Percentiles rank a stretch among this genome's conserved stretches.
Evolutionary conservation across 139 green algal species (phyloP).

Genomic region (Medakamo hakoo): DNA sequence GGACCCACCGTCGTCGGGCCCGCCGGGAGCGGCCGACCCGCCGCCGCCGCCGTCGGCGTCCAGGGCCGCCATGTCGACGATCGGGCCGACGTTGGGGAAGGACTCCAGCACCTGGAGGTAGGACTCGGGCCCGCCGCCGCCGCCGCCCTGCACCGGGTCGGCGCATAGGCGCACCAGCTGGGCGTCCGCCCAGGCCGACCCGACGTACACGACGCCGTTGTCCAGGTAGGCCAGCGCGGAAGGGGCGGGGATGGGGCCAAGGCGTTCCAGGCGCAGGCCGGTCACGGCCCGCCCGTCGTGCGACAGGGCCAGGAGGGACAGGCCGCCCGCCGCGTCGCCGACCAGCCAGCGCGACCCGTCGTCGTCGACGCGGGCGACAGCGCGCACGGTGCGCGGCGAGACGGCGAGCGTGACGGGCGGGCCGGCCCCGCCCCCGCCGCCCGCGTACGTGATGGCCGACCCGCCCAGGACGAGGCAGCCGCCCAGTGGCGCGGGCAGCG

Average conservation of each 20-base stretch:
- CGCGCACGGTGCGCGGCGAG: constrained; percentile 6
- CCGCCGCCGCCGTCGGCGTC: constrained; percentile 24
- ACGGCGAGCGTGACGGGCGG: not conserved
- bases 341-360: constrained; percentile 81
- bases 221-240: constrained; percentile 83
- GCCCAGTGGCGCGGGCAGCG: constrained; percentile 58
- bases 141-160: not conserved
- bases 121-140: constrained; percentile 12
- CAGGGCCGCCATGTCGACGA: constrained; percentile 91
- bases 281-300: constrained; percentile 20
- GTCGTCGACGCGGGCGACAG: constrained; percentile 34
- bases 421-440: not conserved
- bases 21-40: too few species aligned
- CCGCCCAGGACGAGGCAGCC: constrained; percentile 75
- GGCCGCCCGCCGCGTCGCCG: constrained; percentile 50
- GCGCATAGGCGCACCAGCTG: constrained; percentile 51
- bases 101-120: constrained; percentile 69
- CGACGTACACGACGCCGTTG: constrained; percentile 76
- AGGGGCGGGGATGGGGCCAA: constrained; percentile 57
- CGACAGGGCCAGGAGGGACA: constrained; percentile 73
- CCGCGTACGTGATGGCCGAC: constrained; percentile 51
- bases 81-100: constrained; percentile 82
- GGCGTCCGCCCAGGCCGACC: constrained; percentile 32
- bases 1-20: too few species aligned
- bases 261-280: constrained; percentile 56